These are phyloP conservation scores for Ophiorrhiza pumila DNA, from an alignment of 257 asterid species.

Conservation along the genomic window DNA sequence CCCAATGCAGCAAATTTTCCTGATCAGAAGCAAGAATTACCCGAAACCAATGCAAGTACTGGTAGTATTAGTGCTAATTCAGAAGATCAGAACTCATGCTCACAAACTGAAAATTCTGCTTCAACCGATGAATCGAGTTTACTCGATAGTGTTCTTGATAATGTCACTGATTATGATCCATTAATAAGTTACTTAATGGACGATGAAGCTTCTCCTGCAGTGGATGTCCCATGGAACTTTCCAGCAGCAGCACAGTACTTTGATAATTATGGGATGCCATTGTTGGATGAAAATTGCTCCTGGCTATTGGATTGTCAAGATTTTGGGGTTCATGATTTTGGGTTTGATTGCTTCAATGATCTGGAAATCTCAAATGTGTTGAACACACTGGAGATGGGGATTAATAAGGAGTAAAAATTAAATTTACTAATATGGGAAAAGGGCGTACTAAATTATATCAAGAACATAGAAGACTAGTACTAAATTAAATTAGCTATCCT, in stretches of 20 bases:
- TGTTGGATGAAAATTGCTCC: slow-evolving; percentile 52
- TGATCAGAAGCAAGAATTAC: slow-evolving; percentile 13
- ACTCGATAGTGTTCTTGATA: slow-evolving; percentile 21
- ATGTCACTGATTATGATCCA: slow-evolving; percentile 40
- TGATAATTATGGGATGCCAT: slow-evolving; percentile 20
- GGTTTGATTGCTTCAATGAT: slow-evolving; percentile 32
- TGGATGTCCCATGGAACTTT: slow-evolving; percentile 38
- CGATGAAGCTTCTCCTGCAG: slow-evolving; percentile 33
- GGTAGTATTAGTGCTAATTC: slow-evolving; percentile 11
- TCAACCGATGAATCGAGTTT: slow-evolving; percentile 46
- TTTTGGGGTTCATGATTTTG: slow-evolving; percentile 78
- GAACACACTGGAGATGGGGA: slow-evolving; percentile 26
- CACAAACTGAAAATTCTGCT: slow-evolving; percentile 48
- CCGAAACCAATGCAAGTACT: slow-evolving; percentile 11
- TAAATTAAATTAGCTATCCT: not conserved
- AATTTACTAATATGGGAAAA: not conserved
- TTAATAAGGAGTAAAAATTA: slow-evolving; percentile 5
- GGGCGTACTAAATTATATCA: not conserved
- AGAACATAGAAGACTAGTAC: not conserved
- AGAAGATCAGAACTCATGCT: slow-evolving; percentile 35
- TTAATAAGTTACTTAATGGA: slow-evolving; percentile 46
- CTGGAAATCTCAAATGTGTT: slow-evolving; percentile 34
- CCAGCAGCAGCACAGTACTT: slow-evolving; percentile 21
- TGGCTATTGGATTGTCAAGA: slow-evolving; percentile 79
- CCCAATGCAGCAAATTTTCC: slow-evolving; percentile 10